Evolutionary conservation across 2,329 filamentous ascomycete species (phyloP).

Genomic region (Polytolypa hystricis): DNA sequence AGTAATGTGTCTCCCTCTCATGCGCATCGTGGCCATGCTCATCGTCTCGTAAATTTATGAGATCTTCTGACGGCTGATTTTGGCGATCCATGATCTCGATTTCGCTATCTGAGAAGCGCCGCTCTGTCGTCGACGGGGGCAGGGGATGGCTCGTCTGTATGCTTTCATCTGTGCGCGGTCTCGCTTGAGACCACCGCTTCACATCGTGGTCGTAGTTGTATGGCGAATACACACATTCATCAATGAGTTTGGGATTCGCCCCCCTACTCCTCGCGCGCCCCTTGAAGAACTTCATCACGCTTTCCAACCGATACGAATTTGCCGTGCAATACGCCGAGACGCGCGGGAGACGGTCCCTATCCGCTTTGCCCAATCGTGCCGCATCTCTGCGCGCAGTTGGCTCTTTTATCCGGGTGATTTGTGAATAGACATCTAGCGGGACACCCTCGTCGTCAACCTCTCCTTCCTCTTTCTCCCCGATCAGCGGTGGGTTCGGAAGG

Average conservation of each 20-base stretch:
- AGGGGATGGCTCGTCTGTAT: not conserved
- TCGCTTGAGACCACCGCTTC: constrained; percentile 17
- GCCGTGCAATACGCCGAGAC: constrained; percentile 97
- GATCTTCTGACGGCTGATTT: constrained; percentile 45
- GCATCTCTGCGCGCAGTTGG: constrained; percentile 86
- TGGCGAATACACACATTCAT: constrained; percentile 94
- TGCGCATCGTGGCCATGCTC: constrained; percentile 18
- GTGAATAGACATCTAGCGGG: constrained; percentile 89
- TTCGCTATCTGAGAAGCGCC: constrained; percentile 50
- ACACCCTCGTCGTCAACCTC: constrained; percentile 77
- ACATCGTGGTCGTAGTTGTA: constrained; percentile 62
- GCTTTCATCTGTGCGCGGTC: too few species aligned
- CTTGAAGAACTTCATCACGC: constrained; percentile 82
- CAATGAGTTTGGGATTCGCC: constrained; percentile 80
- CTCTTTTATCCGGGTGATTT: constrained; percentile 96
- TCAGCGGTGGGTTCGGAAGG: constrained; percentile 71
- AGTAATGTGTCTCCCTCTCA: constrained; percentile 6
- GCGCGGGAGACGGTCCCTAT: constrained; percentile 72
- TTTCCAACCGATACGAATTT: constrained; percentile 81
- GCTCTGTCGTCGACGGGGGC: constrained; percentile 7
- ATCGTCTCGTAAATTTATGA: constrained; percentile 50
- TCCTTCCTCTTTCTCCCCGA: constrained; percentile 57
- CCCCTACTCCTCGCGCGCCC: constrained; percentile 66
- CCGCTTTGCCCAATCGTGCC: constrained; percentile 82
- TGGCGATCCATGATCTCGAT: constrained; percentile 54